Conservation (phyloP, 805 yeast species). For the Diddensiella santjacobensis region DNA sequence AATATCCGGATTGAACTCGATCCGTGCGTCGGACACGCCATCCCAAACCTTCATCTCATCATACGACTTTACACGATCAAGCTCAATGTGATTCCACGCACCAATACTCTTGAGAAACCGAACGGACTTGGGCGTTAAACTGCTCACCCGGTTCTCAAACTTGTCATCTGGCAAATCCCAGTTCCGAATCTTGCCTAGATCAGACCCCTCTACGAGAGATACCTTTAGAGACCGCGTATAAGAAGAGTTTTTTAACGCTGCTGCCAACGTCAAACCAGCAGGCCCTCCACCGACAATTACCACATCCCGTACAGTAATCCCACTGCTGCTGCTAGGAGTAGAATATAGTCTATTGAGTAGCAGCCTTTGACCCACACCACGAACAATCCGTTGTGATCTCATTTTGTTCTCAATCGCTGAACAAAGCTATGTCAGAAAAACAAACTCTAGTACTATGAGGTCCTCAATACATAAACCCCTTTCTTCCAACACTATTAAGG, state of each 20-base stretch:
- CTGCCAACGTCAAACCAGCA: slow-evolving; percentile 83
- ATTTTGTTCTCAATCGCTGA: too few species aligned
- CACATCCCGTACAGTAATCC: slow-evolving; percentile 57
- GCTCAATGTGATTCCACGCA: slow-evolving; percentile 65
- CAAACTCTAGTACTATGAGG: too few species aligned
- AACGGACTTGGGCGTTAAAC: slow-evolving; percentile 79
- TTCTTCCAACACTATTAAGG: too few species aligned
- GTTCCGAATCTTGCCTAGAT: slow-evolving; percentile 47
- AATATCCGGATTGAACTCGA: slow-evolving; percentile 56
- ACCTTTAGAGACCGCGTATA: slow-evolving; percentile 56
- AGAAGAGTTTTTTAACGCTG: slow-evolving; percentile 69
- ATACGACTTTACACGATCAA: slow-evolving; percentile 72
- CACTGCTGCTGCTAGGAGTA: neutral
- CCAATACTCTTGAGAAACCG: slow-evolving; percentile 65
- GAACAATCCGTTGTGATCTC: too few species aligned
- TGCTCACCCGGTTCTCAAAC: slow-evolving; percentile 76
- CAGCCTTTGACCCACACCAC: too few species aligned
- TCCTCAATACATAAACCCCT: too few species aligned
- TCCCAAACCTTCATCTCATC: slow-evolving; percentile 85
- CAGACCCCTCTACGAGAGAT: slow-evolving; percentile 69
- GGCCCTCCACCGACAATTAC: slow-evolving; percentile 96
- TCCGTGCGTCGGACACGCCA: slow-evolving; percentile 64
- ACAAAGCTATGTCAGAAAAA: too few species aligned
- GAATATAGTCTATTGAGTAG: neutral
- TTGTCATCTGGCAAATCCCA: slow-evolving; percentile 45